Base-by-base conservation (phyloP, 2,329 filamentous ascomycete species). In the Fusarium piperis region DNA sequence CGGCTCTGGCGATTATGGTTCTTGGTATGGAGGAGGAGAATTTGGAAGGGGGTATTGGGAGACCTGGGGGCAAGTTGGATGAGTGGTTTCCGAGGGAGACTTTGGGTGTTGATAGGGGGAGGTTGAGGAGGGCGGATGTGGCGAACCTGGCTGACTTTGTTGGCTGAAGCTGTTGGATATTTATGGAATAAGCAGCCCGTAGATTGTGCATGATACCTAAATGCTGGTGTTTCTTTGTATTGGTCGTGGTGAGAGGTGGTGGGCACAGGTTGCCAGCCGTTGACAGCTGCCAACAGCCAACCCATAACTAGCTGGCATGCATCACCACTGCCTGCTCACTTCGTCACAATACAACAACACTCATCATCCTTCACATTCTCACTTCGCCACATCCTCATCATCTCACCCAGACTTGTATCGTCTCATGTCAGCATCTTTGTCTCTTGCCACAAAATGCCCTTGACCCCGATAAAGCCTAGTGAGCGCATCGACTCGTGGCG, bases 1-100 rank as follows among this genome's bases (percentile, higher is more conserved):
- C 81, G 12, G 86, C 85, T 0, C 44, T 86, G 58, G 86, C 79
- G 1, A 68, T 84, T 4, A 86, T 86, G 84, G 75, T 88, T 10
- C 70, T 83, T 1, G 83, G 83, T 0, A 80, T 75, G 35, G 80
- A 83, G 16, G 65, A 77, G 0, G 77, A 79, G 3, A 68, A 78
- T 3, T 38, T 82, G 30, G 67, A 71, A 1, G 68, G 68, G 9
- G 75, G 66, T 1, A 70, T 77, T 3, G 84, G 84, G 2, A 75
- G 82, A 5, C 83, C 83, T 0, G 78, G 71, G 0, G 84, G 83
- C 0, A 75, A 58, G 35, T 62, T 85, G 63, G 68, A 55, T 1
- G 78, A 81, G 18, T 86, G 84, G 84, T 83, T 85, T 44, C 83
- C 84, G 0, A 23, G 33, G 6, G 81, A 84, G 44, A 57, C 84